Percentiles rank a stretch among this genome's conserved stretches.
phyloP scores from a whole-genome alignment of 163 green algal species.

The Scenedesmus sp. region DNA sequence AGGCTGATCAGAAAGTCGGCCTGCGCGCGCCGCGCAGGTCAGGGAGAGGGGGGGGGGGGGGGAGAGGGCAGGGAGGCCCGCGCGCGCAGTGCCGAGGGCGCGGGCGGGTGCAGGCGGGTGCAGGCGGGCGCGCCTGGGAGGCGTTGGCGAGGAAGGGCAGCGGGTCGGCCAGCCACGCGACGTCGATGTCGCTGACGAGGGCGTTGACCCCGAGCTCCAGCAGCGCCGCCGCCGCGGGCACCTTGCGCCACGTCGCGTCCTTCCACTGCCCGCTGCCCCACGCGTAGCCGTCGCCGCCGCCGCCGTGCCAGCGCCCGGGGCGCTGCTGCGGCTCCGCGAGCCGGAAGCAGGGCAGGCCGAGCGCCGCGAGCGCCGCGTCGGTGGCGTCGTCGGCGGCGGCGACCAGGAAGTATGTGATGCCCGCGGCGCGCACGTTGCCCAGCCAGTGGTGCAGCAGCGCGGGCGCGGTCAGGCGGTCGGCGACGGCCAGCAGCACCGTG shows the following conservation, averaged over 20 bases:
- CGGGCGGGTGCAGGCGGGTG: too few relatives aligned
- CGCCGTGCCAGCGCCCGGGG: too few relatives aligned
- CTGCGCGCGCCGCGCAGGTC: too few relatives aligned
- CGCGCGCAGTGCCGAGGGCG: too few relatives aligned
- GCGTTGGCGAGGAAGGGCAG: constrained; percentile 59
- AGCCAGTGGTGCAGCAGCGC: constrained; percentile 35
- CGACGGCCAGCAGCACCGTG: constrained; percentile 30
- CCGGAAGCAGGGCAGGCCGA: not conserved
- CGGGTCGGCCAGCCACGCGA: constrained; percentile 71
- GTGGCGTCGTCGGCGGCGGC: constrained; percentile 14
- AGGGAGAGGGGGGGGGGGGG: too few relatives aligned
- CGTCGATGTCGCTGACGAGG: constrained; percentile 79
- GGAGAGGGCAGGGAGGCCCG: too few relatives aligned
- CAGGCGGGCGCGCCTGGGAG: too few relatives aligned
- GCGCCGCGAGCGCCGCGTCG: not conserved
- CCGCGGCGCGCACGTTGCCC: constrained; percentile 12
- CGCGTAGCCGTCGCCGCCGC: too few relatives aligned
- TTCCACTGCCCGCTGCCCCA: constrained; percentile 1
- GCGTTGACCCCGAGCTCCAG: constrained; percentile 72
- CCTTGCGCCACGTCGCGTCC: constrained; percentile 43
- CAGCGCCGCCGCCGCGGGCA: constrained; percentile 58
- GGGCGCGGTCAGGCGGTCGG: constrained; percentile 5
- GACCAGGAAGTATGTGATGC: constrained; percentile 39
- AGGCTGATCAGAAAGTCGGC: constrained; percentile 18
- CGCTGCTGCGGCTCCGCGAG: not conserved